phyloP scores from a whole-genome alignment of 768 basidiomycete species.

The Cystobasidium ongulense region DNA sequence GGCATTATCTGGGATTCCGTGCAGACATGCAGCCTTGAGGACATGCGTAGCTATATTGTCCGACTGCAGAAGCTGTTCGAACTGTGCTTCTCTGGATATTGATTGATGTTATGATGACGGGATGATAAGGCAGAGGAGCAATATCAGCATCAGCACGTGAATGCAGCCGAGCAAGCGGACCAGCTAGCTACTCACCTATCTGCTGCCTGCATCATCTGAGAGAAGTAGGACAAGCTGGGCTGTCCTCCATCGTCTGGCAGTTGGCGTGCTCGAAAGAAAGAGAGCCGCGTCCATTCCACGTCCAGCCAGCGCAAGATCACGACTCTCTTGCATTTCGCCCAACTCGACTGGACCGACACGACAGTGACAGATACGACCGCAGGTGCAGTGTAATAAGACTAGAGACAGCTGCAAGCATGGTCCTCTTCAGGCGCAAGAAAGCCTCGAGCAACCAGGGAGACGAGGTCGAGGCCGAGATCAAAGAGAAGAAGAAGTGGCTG shows the following conservation, averaged over 20 bases:
- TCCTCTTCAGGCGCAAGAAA: constrained; percentile 5
- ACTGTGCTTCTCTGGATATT: constrained; percentile 6
- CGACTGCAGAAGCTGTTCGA: constrained; percentile 7
- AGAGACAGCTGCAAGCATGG: not conserved
- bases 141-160: not conserved
- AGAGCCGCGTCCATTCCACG: not conserved
- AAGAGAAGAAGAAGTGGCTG: constrained; percentile 14
- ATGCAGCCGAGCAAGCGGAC: not conserved
- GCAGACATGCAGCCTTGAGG: constrained; percentile 25
- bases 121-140: not conserved
- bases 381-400: no score
- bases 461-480: constrained; percentile 23
- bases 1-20: constrained; percentile 25
- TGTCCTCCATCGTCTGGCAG: not conserved
- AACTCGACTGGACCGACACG: not conserved
- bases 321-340: not conserved
- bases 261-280: not conserved
- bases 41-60: constrained; percentile 1
- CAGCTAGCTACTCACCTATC: not conserved
- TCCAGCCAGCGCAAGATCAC: not conserved
- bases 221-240: not conserved
- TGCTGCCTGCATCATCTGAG: not conserved
- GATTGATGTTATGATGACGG: not conserved
- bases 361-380: no score
- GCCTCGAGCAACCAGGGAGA: constrained; percentile 13